Percentiles rank a stretch among this genome's conserved stretches.
phyloP scores from a whole-genome alignment of 225 moss, liverwort and hornwort genomes.

The Asterella californica region DNA sequence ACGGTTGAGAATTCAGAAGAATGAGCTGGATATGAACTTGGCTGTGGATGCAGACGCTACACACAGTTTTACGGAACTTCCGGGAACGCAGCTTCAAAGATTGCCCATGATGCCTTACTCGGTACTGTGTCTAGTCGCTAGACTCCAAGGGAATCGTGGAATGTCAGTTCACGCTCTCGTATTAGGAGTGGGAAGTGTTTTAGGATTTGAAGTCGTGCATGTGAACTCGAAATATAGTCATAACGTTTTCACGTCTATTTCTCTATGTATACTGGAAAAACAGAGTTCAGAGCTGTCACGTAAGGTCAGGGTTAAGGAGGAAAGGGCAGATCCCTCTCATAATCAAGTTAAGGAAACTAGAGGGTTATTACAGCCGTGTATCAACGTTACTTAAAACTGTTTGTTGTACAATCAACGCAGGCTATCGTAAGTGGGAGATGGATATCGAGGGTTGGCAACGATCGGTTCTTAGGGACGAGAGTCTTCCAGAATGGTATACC shows the following conservation, averaged over 20 bases:
- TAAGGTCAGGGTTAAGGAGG: too few species aligned
- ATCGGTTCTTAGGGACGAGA: slow-evolving; percentile 64
- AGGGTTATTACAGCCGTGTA: not conserved
- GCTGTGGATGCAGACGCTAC: slow-evolving; percentile 65
- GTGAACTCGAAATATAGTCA: not conserved
- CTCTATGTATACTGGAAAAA: not conserved
- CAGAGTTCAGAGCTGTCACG: too few species aligned
- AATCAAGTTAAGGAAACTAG: not conserved
- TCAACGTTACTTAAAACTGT: not conserved
- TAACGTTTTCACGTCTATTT: not conserved
- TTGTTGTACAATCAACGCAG: slow-evolving; percentile 27
- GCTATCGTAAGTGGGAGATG: slow-evolving; percentile 85
- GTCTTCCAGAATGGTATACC: slow-evolving; percentile 69
- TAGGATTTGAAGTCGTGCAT: not conserved
- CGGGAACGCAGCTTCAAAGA: slow-evolving; percentile 67
- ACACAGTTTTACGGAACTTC: slow-evolving; percentile 74
- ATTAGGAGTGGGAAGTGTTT: not conserved
- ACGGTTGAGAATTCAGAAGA: not conserved
- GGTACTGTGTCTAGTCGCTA: slow-evolving; percentile 37
- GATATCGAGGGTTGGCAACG: slow-evolving; percentile 90
- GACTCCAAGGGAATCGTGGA: not conserved
- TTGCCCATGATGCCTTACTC: slow-evolving; percentile 78
- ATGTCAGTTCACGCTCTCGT: not conserved
- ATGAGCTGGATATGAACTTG: not conserved
- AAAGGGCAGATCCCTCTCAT: not conserved